Conservation (phyloP, 2,329 filamentous ascomycete species). For the Colletotrichum sublineola region DNA sequence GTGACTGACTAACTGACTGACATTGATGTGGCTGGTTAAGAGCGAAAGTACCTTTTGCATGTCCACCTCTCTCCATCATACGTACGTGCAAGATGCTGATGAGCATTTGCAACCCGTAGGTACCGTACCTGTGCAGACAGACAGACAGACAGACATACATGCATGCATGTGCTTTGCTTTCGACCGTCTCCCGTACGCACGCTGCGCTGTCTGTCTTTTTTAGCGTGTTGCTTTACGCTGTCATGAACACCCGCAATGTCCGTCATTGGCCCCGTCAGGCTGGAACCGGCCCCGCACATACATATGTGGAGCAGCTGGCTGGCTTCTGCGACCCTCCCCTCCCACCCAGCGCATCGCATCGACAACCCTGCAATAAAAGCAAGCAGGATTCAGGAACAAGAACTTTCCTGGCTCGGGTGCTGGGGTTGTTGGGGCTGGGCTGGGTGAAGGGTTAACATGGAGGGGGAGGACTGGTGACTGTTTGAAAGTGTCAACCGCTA, state of each 20-base stretch:
- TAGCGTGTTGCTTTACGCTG: conserved; percentile 21
- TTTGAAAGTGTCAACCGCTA: too few relatives aligned
- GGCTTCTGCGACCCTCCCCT: not conserved
- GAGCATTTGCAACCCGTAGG: too few relatives aligned
- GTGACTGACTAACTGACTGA: not conserved
- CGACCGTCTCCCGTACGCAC: too few relatives aligned
- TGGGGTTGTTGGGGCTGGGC: conserved; percentile 20
- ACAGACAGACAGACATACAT: too few relatives aligned
- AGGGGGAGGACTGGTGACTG: too few relatives aligned
- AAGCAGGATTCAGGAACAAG: conserved; percentile 31
- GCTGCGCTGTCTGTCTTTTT: not conserved
- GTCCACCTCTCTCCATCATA: not conserved
- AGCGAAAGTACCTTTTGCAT: not conserved
- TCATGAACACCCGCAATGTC: not conserved
- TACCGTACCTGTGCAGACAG: too few relatives aligned
- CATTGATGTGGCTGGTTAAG: not conserved
- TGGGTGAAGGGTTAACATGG: too few relatives aligned
- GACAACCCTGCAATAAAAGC: conserved; percentile 33
- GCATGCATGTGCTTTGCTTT: too few relatives aligned
- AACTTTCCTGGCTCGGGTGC: conserved; percentile 24
- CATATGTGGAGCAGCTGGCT: conserved; percentile 6
- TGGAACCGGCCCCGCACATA: conserved; percentile 26
- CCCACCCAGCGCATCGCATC: conserved; percentile 1
- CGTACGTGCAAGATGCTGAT: too few relatives aligned
- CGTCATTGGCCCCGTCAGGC: conserved; percentile 37